A percentile compares a stretch with the other conserved stretches of the same genome.
Conservation (phyloP, 495 filamentous ascomycete species). For the Penicillium longicatenatum region DNA sequence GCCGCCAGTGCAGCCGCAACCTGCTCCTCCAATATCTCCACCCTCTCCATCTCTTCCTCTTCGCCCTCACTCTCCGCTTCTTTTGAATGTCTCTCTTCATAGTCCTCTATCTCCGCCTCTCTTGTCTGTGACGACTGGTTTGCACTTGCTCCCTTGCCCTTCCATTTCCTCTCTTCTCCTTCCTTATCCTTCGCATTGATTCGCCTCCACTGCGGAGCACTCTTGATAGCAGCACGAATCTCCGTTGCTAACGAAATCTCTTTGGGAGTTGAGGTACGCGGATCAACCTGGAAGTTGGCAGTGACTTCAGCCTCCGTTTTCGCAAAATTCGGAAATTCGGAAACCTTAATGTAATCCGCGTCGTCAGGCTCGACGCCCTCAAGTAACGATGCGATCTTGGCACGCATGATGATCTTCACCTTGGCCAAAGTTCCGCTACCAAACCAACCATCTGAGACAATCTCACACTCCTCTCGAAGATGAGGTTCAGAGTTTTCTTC, state of each 20-base stretch:
- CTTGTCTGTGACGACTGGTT: background rate
- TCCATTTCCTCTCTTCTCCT: conserved; percentile 21
- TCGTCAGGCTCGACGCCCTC: conserved; percentile 46
- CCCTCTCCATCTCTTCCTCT: conserved; percentile 38
- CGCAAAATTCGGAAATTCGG: conserved; percentile 48
- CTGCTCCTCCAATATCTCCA: conserved; percentile 33
- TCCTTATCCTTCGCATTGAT: conserved; percentile 33
- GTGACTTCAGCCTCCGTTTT: conserved; percentile 27
- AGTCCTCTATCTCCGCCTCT: background rate
- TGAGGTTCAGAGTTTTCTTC: background rate
- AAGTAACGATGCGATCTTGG: conserved; percentile 63
- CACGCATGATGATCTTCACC: conserved; percentile 79
- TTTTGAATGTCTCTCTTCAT: background rate
- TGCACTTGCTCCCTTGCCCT: conserved; percentile 17
- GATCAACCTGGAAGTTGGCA: conserved; percentile 34
- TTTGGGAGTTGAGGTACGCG: conserved; percentile 21
- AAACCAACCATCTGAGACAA: conserved; percentile 77
- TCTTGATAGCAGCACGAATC: conserved; percentile 40
- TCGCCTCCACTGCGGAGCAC: conserved; percentile 37
- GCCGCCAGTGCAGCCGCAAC: conserved; percentile 32
- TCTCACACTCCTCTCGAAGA: conserved; percentile 46
- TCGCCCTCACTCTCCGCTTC: conserved; percentile 37
- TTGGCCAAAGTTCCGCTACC: conserved; percentile 76
- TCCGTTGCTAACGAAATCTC: conserved; percentile 44
- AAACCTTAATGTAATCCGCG: conserved; percentile 48